Evolutionary conservation across 352 stramenopile genomes (phyloP).

Genomic region (Thraustochytrium sp.): DNA sequence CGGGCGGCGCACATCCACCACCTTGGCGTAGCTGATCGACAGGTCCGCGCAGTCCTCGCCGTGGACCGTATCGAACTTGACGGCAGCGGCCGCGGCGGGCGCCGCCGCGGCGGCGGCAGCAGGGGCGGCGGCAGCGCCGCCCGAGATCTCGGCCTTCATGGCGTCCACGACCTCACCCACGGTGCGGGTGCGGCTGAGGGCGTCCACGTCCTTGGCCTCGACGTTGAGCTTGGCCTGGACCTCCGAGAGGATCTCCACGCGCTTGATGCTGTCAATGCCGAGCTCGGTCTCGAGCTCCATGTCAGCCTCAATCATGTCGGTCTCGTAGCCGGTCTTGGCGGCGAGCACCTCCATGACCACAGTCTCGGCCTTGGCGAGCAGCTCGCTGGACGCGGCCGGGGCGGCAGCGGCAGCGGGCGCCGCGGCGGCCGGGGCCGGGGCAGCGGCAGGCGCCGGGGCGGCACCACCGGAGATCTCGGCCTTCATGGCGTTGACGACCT

Average conservation of each 20-base stretch:
- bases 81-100: not conserved
- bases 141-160: constrained; percentile 27
- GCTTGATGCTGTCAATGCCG: constrained; percentile 40
- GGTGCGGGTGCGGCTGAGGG: constrained; percentile 23
- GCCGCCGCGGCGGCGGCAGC: not conserved
- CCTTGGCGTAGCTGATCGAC: not conserved
- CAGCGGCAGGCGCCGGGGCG: not conserved
- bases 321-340: constrained; percentile 34
- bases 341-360: constrained; percentile 31
- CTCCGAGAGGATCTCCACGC: constrained; percentile 36
- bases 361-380: constrained; percentile 9
- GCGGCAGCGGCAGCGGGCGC: not conserved
- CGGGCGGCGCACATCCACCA: not conserved
- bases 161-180: constrained; percentile 23
- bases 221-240: constrained; percentile 29
- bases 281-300: constrained; percentile 39
- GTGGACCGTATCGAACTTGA: not conserved
- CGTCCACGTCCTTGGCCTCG: constrained; percentile 34
- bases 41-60: not conserved
- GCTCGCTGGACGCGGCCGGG: not conserved
- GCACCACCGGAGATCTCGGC: not conserved
- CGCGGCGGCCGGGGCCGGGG: not conserved
- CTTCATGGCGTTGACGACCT: constrained; percentile 53
- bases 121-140: not conserved
- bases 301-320: constrained; percentile 32